These are phyloP conservation scores for Daldinia vernicosa DNA, from an alignment of 495 filamentous ascomycete genomes.

Conservation along the genomic window DNA sequence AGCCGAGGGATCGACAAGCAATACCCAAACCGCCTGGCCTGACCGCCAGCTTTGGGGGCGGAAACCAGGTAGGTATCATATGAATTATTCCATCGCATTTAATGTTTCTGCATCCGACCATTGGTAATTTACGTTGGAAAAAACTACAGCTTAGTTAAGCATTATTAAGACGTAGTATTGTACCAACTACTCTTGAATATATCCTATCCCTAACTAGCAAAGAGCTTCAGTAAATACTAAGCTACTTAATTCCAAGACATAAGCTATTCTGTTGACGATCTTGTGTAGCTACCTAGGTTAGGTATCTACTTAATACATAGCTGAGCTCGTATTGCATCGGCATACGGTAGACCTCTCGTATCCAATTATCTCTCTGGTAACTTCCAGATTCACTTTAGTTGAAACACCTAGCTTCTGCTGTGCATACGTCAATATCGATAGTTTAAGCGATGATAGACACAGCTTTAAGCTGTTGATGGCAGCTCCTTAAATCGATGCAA, in stretches of 20 bases:
- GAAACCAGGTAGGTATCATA: neutral
- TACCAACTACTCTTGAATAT: too few species aligned
- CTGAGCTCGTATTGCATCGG: neutral
- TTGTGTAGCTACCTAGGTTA: too few species aligned
- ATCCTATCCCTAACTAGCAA: neutral
- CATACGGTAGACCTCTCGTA: neutral
- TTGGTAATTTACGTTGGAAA: too few species aligned
- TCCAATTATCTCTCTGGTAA: neutral
- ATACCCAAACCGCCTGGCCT: too few species aligned
- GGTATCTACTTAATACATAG: neutral
- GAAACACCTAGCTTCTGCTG: slow-evolving; percentile 3
- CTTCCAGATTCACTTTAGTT: slow-evolving; percentile 4
- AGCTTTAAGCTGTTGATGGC: slow-evolving; percentile 21
- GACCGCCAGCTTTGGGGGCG: neutral
- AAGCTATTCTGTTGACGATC: neutral
- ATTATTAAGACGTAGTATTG: too few species aligned
- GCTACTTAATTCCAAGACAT: too few species aligned
- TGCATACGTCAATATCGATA: slow-evolving; percentile 12
- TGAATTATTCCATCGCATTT: neutral
- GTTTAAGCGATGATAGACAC: slow-evolving; percentile 13
- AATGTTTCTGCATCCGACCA: too few species aligned
- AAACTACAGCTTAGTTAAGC: too few species aligned
- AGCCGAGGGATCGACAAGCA: neutral
- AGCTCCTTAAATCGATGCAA: slow-evolving; percentile 27
- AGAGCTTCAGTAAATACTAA: neutral